Percentiles rank a stretch among this genome's conserved stretches.
Conservation (phyloP, 305 asterid genomes). For the Ruellia speciosa region DNA sequence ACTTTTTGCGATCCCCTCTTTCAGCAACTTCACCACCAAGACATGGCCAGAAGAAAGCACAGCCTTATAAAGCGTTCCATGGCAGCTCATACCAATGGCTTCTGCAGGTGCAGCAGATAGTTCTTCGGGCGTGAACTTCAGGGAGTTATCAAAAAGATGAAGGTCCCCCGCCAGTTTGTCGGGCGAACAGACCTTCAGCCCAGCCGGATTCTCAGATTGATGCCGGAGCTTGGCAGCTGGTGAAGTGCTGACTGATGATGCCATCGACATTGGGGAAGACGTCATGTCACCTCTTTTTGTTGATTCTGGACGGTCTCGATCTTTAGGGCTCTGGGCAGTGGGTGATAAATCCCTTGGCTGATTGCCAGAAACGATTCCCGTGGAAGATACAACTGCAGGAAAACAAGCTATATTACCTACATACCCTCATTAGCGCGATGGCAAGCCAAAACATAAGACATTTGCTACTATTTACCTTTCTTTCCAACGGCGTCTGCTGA, state of each 20-base stretch:
- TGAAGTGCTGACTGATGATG: conserved; percentile 30
- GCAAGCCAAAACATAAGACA: too few species aligned
- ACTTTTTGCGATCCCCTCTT: conserved; percentile 73
- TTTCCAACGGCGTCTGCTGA: conserved; percentile 27
- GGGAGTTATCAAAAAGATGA: conserved; percentile 50
- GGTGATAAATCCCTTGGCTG: conserved; percentile 25
- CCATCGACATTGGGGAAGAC: conserved; percentile 32
- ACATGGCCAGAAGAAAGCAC: conserved; percentile 48
- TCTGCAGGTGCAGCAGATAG: conserved; percentile 84
- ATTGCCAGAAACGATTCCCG: conserved; percentile 27
- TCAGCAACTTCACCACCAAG: conserved; percentile 70
- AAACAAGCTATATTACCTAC: background rate
- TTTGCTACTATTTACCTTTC: background rate
- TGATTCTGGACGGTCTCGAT: conserved; percentile 27
- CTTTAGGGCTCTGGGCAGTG: conserved; percentile 22
- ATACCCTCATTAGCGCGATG: too few species aligned
- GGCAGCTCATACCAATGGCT: conserved; percentile 77
- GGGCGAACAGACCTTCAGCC: conserved; percentile 61
- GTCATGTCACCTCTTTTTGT: conserved; percentile 28
- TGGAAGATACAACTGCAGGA: conserved; percentile 33
- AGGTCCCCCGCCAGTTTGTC: conserved; percentile 82
- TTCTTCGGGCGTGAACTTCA: conserved; percentile 64
- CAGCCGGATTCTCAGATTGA: conserved; percentile 31
- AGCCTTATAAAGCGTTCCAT: conserved; percentile 74
- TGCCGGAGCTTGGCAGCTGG: conserved; percentile 29